Conservation (phyloP, 768 basidiomycete genomes). For the Lentinula edodes region DNA sequence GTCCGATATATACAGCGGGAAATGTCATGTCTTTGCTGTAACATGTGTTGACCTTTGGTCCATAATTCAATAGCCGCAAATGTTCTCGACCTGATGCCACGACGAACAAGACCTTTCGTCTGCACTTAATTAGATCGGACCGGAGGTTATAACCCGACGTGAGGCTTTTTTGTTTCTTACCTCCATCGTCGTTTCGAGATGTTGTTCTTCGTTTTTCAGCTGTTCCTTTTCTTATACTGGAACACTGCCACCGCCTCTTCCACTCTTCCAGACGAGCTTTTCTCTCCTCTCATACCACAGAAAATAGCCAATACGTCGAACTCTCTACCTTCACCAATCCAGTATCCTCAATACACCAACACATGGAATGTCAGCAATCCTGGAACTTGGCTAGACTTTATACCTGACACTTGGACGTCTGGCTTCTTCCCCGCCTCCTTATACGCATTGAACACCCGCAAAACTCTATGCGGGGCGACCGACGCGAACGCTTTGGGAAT, state of each 20-base stretch:
- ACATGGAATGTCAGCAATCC: constrained; percentile 21
- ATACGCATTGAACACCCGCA: constrained; percentile 55
- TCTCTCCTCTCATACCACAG: constrained; percentile 50
- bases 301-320: constrained; percentile 57
- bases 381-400: constrained; percentile 51
- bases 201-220: background rate
- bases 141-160: background rate
- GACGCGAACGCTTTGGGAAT: constrained; percentile 28
- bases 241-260: background rate
- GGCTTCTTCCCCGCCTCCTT: constrained; percentile 61
- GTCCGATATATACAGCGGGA: too few relatives aligned
- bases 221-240: background rate
- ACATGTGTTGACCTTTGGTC: too few relatives aligned
- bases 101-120: background rate
- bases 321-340: constrained; percentile 32
- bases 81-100: background rate
- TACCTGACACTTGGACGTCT: constrained; percentile 58
- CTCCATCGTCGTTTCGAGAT: background rate
- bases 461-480: constrained; percentile 38
- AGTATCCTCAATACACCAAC: constrained; percentile 59
- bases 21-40: too few relatives aligned
- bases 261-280: constrained; percentile 27
- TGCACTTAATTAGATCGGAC: background rate
- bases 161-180: background rate
- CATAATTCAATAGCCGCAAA: background rate